Evolutionary conservation across 2,329 filamentous ascomycete genomes (phyloP), one percentile per base, ranked within the genome.

Genomic region (Chrysosporium queenslandicum): DNA sequence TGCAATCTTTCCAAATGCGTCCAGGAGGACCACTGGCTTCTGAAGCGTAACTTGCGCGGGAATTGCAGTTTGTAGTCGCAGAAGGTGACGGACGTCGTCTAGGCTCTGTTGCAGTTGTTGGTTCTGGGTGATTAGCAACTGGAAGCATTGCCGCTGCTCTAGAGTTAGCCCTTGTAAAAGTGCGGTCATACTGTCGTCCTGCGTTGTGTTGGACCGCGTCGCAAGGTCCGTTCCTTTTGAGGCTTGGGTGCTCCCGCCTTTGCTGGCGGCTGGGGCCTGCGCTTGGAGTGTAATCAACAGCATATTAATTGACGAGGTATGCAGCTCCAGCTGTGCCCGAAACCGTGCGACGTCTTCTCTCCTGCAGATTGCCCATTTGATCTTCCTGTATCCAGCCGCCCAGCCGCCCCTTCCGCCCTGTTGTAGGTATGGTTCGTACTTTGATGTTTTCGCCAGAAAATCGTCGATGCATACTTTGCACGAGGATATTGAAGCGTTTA

Each of bases 301-400:
- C 30, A 49, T 55, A 30, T 55, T 55, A 29, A 55, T 55, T 6
- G 30, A 47, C 6, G 49, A 50, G 7, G 49, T 34, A 27, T 55
- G 53, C 3, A 48, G 25, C 20, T 49, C 30, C 36, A 55, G 42
- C 32, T 55, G 34, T 9, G 50, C 32, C 9, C 53, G 32, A 27
- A 53, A 42, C 29, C 14, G 40, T 11, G 42, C 46, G 4, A 55
- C 32, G 11, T 45, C 50, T 12, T 52, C 46, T 23, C 30, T 50
- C 50, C 40, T 53, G 29, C 39, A 55, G 14, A 55, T 18, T 8
- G 50, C 53, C 53, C 50, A 53, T 34, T 55, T 39, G 12, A 55
- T 51, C 48, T 47, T 53, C 30, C 45, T 11, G 45, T 47, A 47
- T 36, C 45, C 45, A n/a, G 45, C 30, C 3, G n/a, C 25, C 36